Evolutionary conservation across 2,329 filamentous ascomycete species (phyloP), one percentile per base, ranked within the genome.

Genomic region (Blumeria graminis): DNA sequence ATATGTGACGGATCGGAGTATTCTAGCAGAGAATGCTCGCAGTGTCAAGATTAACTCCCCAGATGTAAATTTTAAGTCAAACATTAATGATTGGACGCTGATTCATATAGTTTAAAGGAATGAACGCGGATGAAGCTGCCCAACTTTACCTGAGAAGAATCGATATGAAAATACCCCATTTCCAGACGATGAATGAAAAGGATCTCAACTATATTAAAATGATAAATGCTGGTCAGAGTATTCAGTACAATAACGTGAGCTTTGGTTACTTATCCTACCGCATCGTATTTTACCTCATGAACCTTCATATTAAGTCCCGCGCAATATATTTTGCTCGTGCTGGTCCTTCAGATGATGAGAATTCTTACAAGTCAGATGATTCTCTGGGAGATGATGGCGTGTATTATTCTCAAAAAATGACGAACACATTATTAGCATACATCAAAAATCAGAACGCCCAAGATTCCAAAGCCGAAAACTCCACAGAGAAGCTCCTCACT

Each of bases 121-220:
- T 94, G 90, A 80, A 85, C 43, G 83, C 89, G 11, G 84, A 94
- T 61, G 89, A 94, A 65, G 92, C 92, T 3, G 89, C 94, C 34
- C 82, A 86, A 65, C 80, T 95, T 63, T 98, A 98, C 65, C 77
- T 98, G 41, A 78, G 81, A 60, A 82, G 92, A 55, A 96, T 98
- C 65, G 82, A 87, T 60, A 82, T 86, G 63, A 86, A 92, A 62
- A 98, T 98, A 58, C 92, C 92, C 18, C 82, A 90, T 58, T 98
- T 94, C 63, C 89, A 98, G 71, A 94, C 87, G 0, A 96, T 98
- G 88, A 78, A 89, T 64, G 92, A 98, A 68, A 76, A 77, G 34
- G 89, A 96, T 62, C 76, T 98, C 60, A 94, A 96, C 68, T 98
- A 90, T 71, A 90, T 98, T 71, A 95, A 94, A 72, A 95, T 98